phyloP scores from a whole-genome alignment of 2,329 filamentous ascomycete species.

The Beauveria rudraprayagi region DNA sequence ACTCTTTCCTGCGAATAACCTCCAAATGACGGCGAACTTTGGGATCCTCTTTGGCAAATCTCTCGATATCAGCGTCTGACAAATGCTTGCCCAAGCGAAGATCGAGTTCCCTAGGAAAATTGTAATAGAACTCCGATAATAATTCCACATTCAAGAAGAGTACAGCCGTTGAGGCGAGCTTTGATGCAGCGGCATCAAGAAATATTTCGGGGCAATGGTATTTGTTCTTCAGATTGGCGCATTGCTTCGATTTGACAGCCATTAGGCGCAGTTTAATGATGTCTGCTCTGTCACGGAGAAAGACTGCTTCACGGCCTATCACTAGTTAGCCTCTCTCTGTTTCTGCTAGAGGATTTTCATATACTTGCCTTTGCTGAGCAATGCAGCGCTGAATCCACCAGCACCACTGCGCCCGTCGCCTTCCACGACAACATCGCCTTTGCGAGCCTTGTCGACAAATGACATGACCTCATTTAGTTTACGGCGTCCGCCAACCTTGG shows the following conservation, averaged over 20 bases:
- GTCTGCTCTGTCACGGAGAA: constrained; percentile 84
- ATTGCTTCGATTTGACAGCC: constrained; percentile 87
- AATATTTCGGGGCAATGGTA: constrained; percentile 97
- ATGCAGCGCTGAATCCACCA: constrained; percentile 82
- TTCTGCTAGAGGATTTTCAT: not conserved
- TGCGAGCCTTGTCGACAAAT: constrained; percentile 85
- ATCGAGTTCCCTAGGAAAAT: constrained; percentile 90
- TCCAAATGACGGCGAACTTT: constrained; percentile 86
- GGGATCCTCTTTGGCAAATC: constrained; percentile 86
- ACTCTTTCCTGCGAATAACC: constrained; percentile 82
- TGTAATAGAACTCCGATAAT: constrained; percentile 94
- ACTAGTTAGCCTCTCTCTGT: constrained; percentile 20
- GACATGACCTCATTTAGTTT: constrained; percentile 83
- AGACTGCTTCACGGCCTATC: constrained; percentile 80
- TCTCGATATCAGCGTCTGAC: constrained; percentile 71
- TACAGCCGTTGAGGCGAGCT: constrained; percentile 88
- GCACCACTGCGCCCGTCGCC: constrained; percentile 77
- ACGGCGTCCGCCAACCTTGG: constrained; percentile 67
- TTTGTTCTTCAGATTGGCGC: constrained; percentile 75
- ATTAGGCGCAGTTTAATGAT: constrained; percentile 84
- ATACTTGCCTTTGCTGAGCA: constrained; percentile 69
- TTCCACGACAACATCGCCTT: constrained; percentile 76
- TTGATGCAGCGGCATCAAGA: constrained; percentile 92
- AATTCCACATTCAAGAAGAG: constrained; percentile 97
- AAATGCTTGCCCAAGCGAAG: constrained; percentile 75